Evolutionary conservation across 2,329 filamentous ascomycete genomes (phyloP).

Genomic region (Botrytis hyacinthi): DNA sequence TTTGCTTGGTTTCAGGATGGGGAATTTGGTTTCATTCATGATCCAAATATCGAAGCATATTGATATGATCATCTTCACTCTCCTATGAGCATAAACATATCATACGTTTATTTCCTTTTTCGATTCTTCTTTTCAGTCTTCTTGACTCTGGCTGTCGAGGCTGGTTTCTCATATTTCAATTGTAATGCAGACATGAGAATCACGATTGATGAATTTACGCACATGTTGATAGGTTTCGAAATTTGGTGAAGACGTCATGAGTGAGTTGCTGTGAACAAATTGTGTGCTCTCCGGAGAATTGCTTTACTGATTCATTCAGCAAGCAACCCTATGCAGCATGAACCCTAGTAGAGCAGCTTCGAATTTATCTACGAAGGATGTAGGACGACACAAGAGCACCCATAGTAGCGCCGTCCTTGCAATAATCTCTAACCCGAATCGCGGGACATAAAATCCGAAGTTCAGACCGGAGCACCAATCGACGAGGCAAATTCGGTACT

Average conservation of each 20-base stretch:
- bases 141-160: not conserved
- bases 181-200: slow-evolving; percentile 19
- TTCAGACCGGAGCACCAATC: not conserved
- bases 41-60: not conserved
- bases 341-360: not conserved
- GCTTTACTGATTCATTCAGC: not conserved
- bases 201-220: slow-evolving; percentile 13
- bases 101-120: slow-evolving; percentile 5
- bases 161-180: not conserved
- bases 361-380: not conserved
- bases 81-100: not conserved
- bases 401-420: not conserved
- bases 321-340: not conserved
- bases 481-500: not conserved
- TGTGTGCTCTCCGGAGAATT: not conserved
- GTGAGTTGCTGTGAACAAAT: not conserved
- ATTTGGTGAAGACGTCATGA: not conserved
- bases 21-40: not conserved
- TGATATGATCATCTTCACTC: not conserved
- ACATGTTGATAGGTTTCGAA: not conserved
- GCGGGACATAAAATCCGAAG: not conserved
- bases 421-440: not conserved
- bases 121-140: not conserved
- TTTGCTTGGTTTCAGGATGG: not conserved
- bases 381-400: not conserved